Evolutionary conservation across 257 asterid species (phyloP).

Genomic region (Euphrasia confusa): DNA sequence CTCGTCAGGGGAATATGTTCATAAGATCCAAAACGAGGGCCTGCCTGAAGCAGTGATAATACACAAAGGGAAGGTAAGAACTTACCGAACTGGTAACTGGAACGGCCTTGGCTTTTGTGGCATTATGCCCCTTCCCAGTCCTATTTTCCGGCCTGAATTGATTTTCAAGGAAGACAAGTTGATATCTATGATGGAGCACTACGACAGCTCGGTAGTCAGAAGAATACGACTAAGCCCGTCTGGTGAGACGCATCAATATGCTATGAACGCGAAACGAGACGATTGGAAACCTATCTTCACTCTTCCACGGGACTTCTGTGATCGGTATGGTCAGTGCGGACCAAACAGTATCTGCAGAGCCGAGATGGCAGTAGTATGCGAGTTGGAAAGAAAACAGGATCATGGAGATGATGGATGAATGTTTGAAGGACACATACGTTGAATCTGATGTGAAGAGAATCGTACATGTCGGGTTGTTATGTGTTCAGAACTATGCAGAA

Average conservation of each 20-base stretch:
- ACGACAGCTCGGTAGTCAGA: slow-evolving; percentile 5
- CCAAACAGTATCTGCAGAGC: slow-evolving; percentile 21
- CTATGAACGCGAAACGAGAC: slow-evolving; percentile 5
- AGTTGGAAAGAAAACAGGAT: slow-evolving; percentile 32
- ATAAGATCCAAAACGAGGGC: slow-evolving; percentile 14
- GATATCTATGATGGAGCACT: slow-evolving; percentile 5
- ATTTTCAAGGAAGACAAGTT: slow-evolving; percentile 6
- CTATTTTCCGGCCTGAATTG: background rate
- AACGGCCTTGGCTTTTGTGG: slow-evolving; percentile 29
- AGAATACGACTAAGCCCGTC: slow-evolving; percentile 17
- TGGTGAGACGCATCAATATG: background rate
- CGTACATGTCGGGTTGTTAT: slow-evolving; percentile 37
- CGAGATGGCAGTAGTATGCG: background rate
- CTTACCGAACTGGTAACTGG: slow-evolving; percentile 30
- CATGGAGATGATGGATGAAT: slow-evolving; percentile 32
- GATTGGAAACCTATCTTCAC: slow-evolving; percentile 17
- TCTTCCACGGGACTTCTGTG: slow-evolving; percentile 17
- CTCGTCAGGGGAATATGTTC: slow-evolving; percentile 24
- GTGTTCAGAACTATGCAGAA: slow-evolving; percentile 34
- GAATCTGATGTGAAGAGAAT: slow-evolving; percentile 39
- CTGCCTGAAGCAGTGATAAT: slow-evolving; percentile 21
- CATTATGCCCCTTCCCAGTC: slow-evolving; percentile 4
- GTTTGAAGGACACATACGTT: slow-evolving; percentile 21
- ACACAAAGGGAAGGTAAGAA: background rate
- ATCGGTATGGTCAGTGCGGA: slow-evolving; percentile 23